These are phyloP conservation scores for Exophiala calicioides DNA, from an alignment of 2,329 filamentous ascomycete species.

Conservation along the genomic window DNA sequence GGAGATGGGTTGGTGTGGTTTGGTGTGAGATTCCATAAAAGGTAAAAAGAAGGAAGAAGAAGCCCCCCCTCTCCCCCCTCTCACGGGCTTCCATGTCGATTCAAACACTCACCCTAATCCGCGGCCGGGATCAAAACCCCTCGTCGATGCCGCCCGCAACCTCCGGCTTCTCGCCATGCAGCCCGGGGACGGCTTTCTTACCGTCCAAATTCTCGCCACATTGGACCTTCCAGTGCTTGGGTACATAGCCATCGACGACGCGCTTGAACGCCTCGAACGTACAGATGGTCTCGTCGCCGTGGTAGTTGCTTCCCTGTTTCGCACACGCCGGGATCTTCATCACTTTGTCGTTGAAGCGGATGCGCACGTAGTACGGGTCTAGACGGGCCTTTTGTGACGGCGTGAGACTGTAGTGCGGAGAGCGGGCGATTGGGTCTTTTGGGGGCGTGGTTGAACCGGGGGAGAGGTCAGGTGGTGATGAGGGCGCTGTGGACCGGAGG, in stretches of 20 bases:
- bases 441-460: conserved; percentile 13
- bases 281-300: conserved; percentile 85
- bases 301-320: conserved; percentile 73
- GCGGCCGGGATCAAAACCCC: conserved; percentile 14
- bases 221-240: conserved; percentile 70
- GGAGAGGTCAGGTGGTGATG: conserved; percentile 32
- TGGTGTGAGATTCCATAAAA: too few relatives aligned
- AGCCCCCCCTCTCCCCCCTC: too few relatives aligned
- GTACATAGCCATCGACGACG: conserved; percentile 88
- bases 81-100: not conserved
- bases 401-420: conserved; percentile 57
- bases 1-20: too few relatives aligned
- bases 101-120: too few relatives aligned
- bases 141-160: conserved; percentile 27
- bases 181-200: conserved; percentile 7
- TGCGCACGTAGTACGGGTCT: conserved; percentile 78
- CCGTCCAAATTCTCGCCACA: conserved; percentile 62
- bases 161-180: conserved; percentile 20
- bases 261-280: conserved; percentile 89
- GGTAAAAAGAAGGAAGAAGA: too few relatives aligned
- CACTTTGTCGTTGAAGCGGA: conserved; percentile 86
- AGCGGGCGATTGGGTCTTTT: conserved; percentile 57
- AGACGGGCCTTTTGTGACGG: conserved; percentile 61
- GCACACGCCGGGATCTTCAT: conserved; percentile 82
- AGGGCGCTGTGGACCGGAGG: conserved; percentile 35